Conservation (phyloP, 2,329 filamentous ascomycete genomes). For the Colletotrichum incanum region DNA sequence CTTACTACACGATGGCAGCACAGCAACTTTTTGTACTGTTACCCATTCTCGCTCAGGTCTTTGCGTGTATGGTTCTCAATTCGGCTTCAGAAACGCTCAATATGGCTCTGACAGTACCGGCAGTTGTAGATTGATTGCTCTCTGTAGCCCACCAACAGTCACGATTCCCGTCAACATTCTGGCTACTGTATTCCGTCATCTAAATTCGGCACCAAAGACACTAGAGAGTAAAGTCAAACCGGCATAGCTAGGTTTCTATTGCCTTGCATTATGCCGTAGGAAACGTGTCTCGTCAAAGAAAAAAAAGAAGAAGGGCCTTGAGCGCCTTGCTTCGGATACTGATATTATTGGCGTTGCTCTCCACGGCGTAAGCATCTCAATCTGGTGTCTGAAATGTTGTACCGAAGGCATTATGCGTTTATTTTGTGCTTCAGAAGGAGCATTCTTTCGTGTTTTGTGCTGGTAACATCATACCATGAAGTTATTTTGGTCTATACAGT, state of each 20-base stretch:
- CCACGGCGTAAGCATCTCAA: neutral
- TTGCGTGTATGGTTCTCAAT: neutral
- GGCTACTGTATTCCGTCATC: neutral
- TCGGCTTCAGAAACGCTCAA: no score
- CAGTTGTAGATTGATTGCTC: slow-evolving; percentile 27
- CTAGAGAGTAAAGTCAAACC: neutral
- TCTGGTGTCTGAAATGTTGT: neutral
- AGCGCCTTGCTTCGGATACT: neutral
- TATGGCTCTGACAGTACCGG: neutral
- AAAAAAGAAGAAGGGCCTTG: neutral
- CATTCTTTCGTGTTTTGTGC: neutral
- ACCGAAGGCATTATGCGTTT: neutral
- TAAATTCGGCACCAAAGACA: no score
- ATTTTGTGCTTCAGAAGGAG: neutral
- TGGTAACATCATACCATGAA: neutral
- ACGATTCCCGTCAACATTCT: neutral
- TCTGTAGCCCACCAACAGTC: neutral
- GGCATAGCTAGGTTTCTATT: neutral
- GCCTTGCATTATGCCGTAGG: neutral
- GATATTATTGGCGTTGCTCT: neutral
- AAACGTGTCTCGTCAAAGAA: neutral
- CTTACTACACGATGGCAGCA: neutral
- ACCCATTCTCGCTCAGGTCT: neutral
- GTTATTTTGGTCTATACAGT: no score
- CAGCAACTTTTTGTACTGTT: neutral